Evolutionary conservation across 306 rosid species (phyloP).

Genomic region (Adenanthera pavonina): DNA sequence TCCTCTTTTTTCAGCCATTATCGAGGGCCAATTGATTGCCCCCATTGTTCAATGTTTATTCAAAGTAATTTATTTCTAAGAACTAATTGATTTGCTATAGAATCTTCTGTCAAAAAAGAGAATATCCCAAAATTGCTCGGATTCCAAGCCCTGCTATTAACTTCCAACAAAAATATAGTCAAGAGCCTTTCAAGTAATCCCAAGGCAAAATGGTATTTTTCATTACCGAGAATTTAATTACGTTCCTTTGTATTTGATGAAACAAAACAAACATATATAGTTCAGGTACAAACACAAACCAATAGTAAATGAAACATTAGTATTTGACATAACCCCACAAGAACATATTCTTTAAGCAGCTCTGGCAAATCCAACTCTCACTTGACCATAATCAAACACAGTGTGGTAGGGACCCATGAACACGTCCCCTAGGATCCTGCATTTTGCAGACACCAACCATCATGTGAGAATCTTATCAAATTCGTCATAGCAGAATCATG

Average conservation of each 20-base stretch:
- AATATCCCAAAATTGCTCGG: neutral
- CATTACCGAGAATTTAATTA: neutral
- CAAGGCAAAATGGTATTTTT: neutral
- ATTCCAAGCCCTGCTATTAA: neutral
- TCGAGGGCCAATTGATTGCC: neutral
- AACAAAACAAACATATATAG: neutral
- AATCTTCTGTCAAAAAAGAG: neutral
- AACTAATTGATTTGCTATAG: neutral
- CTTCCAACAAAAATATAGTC: neutral
- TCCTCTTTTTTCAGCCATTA: neutral
- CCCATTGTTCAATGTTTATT: neutral
- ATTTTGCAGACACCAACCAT: slow-evolving; percentile 24
- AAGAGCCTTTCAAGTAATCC: neutral
- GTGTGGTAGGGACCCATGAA: slow-evolving; percentile 97
- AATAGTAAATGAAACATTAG: neutral
- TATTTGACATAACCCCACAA: neutral
- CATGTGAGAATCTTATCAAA: slow-evolving; percentile 33
- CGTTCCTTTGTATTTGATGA: neutral
- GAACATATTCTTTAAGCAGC: slow-evolving; percentile 62
- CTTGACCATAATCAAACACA: slow-evolving; percentile 74
- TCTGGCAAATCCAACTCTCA: slow-evolving; percentile 83
- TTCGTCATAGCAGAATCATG: slow-evolving; percentile 4
- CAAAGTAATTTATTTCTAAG: neutral
- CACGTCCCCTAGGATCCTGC: slow-evolving; percentile 90
- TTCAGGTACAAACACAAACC: neutral